Conservation (phyloP, 2,329 filamentous ascomycete species). For the Fusarium austroafricanum region DNA sequence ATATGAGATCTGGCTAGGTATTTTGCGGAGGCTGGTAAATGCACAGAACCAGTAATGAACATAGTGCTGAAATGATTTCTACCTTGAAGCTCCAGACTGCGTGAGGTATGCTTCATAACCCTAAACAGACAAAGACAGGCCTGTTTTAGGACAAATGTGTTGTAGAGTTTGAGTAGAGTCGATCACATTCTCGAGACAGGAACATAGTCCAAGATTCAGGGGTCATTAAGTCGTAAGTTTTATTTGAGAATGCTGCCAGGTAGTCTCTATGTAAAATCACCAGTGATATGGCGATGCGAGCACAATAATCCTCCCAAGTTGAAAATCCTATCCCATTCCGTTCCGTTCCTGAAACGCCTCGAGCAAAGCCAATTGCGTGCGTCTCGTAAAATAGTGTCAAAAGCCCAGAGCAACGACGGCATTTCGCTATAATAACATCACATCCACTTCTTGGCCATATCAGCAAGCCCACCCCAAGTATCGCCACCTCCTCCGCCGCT, state of each 20-base stretch:
- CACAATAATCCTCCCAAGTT: slow-evolving; percentile 14
- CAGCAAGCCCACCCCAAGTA: slow-evolving; percentile 53
- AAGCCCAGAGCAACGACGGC: slow-evolving; percentile 7
- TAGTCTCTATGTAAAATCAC: slow-evolving; percentile 20
- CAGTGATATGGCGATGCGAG: slow-evolving; percentile 2
- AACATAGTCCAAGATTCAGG: background rate
- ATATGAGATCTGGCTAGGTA: slow-evolving; percentile 35
- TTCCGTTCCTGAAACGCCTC: slow-evolving; percentile 40
- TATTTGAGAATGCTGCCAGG: slow-evolving; percentile 32
- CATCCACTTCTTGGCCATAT: slow-evolving; percentile 58
- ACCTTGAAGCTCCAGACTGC: background rate
- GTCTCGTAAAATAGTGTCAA: slow-evolving; percentile 15
- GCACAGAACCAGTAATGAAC: slow-evolving; percentile 49
- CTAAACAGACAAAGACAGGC: background rate
- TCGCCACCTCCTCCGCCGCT: slow-evolving; percentile 46
- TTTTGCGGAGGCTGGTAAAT: slow-evolving; percentile 40
- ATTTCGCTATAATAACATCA: slow-evolving; percentile 36
- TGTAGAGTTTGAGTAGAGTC: background rate
- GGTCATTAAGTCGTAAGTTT: slow-evolving; percentile 37
- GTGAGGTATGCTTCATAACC: slow-evolving; percentile 11
- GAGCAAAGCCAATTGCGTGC: slow-evolving; percentile 20
- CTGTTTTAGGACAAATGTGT: slow-evolving; percentile 1
- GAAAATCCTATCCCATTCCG: slow-evolving; percentile 1
- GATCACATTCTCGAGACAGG: slow-evolving; percentile 23
- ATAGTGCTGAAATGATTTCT: slow-evolving; percentile 41